Conservation (phyloP, 306 rosid genomes). For the Acmispon strigosus region DNA sequence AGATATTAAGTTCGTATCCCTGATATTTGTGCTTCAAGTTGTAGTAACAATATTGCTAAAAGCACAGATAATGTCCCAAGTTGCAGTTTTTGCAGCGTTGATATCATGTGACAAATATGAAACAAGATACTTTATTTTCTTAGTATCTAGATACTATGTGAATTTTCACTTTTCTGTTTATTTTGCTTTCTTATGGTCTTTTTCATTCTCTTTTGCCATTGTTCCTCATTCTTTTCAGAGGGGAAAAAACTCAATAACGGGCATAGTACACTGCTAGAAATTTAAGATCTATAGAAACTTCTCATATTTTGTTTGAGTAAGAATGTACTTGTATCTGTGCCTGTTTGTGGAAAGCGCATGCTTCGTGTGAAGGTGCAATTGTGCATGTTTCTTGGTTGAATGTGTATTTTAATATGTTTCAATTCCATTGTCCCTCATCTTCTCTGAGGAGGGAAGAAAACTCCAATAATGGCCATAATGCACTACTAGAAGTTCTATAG, state of each 20-base stretch:
- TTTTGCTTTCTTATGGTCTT: not conserved
- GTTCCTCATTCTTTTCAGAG: not conserved
- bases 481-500: not conserved
- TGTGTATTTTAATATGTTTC: not conserved
- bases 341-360: not conserved
- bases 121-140: not conserved
- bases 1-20: not conserved
- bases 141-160: not conserved
- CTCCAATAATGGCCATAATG: not conserved
- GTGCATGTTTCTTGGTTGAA: constrained; percentile 2
- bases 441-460: not conserved
- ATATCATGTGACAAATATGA: not conserved
- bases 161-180: not conserved
- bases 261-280: not conserved
- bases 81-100: not conserved
- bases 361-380: not conserved
- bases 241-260: not conserved
- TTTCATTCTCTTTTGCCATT: not conserved
- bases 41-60: not conserved
- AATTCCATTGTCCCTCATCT: constrained; percentile 1
- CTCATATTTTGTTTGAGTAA: not conserved
- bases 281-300: not conserved
- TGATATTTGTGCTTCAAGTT: not conserved
- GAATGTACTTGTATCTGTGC: constrained; percentile 6
- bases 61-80: not conserved